These are phyloP conservation scores for Zymoseptoria tritici DNA, from an alignment of 2,329 filamentous ascomycete genomes.

Conservation along the genomic window DNA sequence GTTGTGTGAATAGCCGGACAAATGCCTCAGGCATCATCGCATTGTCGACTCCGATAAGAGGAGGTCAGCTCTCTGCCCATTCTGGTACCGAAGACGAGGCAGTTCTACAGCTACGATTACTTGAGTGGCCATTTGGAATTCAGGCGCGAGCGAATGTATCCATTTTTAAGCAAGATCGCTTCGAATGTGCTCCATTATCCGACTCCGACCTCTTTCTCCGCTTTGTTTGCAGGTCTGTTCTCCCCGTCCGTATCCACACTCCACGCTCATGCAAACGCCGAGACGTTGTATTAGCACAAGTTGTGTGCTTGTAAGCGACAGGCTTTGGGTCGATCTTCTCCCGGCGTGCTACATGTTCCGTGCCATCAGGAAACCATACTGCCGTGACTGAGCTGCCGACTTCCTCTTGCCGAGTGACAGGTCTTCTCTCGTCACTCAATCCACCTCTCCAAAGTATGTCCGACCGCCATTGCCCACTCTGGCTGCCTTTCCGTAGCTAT, in stretches of 20 bases:
- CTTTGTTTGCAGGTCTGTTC: not conserved
- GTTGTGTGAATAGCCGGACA: not conserved
- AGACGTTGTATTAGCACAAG: not conserved
- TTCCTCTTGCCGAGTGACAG: not conserved
- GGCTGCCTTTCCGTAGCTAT: not conserved
- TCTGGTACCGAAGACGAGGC: too few species aligned
- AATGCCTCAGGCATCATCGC: not conserved
- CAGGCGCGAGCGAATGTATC: not conserved
- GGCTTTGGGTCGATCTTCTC: not conserved
- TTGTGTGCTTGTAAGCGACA: not conserved
- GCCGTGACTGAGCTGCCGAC: not conserved
- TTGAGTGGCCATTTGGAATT: not conserved
- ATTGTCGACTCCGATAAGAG: not conserved
- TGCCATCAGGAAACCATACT: not conserved
- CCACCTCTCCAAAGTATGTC: not conserved
- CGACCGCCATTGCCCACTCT: not conserved
- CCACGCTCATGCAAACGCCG: not conserved
- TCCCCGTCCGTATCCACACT: not conserved
- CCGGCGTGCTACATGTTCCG: not conserved
- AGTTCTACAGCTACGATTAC: too few species aligned
- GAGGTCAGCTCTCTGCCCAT: not conserved
- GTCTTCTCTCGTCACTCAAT: too few species aligned
- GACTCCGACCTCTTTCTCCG: not conserved
- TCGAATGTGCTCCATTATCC: not conserved
- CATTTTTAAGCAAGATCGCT: not conserved